These are phyloP conservation scores for Chaetothyriales sp. DNA, from an alignment of 2,329 filamentous ascomycete species.

Conservation along the genomic window DNA sequence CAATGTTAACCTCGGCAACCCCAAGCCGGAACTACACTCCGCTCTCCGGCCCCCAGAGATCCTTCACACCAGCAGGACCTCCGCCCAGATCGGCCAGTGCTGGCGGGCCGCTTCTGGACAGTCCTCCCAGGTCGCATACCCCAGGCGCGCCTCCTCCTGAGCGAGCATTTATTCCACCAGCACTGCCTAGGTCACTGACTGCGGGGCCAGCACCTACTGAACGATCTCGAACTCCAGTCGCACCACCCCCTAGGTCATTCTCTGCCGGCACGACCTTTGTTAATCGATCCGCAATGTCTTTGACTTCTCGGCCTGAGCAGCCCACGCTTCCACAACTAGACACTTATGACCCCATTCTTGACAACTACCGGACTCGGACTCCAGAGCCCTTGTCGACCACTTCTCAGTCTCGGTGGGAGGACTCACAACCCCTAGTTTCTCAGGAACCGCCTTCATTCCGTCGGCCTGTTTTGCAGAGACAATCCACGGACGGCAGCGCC, in stretches of 20 bases:
- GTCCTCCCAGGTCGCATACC: slow-evolving; percentile 13
- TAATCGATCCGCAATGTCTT: slow-evolving; percentile 8
- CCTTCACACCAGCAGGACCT: not conserved
- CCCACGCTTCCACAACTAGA: not conserved
- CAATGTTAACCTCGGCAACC: slow-evolving; percentile 8
- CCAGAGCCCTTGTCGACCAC: slow-evolving; percentile 1
- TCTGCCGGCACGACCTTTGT: not conserved
- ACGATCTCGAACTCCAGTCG: not conserved
- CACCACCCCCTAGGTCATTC: not conserved
- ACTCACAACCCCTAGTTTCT: not conserved
- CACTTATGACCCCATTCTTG: not conserved
- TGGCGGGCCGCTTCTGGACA: slow-evolving; percentile 3
- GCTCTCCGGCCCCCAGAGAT: not conserved
- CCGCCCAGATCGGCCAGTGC: not conserved
- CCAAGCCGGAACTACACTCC: not conserved
- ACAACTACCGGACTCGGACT: not conserved
- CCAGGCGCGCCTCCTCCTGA: slow-evolving; percentile 8
- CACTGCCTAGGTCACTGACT: slow-evolving; percentile 1
- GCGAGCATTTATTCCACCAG: slow-evolving; percentile 10
- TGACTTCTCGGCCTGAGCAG: not conserved
- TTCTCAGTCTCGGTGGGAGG: not conserved
- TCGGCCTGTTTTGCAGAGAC: not conserved
- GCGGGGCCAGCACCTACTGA: not conserved
- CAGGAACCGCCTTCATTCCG: not conserved
- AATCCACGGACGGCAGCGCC: slow-evolving; percentile 1